Conservation (phyloP, 1,139 yeast genomes). For the Taphrina confusa region DNA sequence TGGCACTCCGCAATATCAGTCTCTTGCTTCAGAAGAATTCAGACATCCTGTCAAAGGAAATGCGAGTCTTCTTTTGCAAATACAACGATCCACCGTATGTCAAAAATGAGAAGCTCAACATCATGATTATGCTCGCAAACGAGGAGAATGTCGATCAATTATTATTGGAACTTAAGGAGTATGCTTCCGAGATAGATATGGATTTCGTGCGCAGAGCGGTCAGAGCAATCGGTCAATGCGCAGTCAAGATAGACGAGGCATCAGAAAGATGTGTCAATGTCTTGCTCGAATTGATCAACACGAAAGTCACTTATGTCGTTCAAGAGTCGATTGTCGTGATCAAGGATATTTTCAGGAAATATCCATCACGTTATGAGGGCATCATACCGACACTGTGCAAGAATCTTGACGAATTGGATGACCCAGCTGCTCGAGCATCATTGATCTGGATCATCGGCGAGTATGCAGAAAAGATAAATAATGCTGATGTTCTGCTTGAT, state of each 20-base stretch:
- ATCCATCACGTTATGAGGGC: slow-evolving; percentile 67
- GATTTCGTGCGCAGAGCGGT: slow-evolving; percentile 83
- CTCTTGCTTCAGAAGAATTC: slow-evolving; percentile 90
- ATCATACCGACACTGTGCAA: slow-evolving; percentile 70
- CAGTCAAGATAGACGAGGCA: slow-evolving; percentile 69
- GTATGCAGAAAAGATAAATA: slow-evolving; percentile 72
- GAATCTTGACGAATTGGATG: slow-evolving; percentile 60
- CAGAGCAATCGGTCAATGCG: slow-evolving; percentile 82
- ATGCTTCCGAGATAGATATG: slow-evolving; percentile 91
- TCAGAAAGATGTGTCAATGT: slow-evolving; percentile 72
- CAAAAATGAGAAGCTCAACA: slow-evolving; percentile 88
- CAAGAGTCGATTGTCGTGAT: slow-evolving; percentile 79
- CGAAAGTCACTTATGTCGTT: slow-evolving; percentile 72
- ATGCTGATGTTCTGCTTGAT: slow-evolving; percentile 51
- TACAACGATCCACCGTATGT: slow-evolving; percentile 93
- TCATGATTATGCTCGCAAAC: slow-evolving; percentile 80
- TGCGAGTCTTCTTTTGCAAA: slow-evolving; percentile 87
- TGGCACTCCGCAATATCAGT: slow-evolving; percentile 87
- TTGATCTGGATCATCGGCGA: slow-evolving; percentile 89
- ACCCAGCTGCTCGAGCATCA: slow-evolving; percentile 67
- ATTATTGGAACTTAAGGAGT: slow-evolving; percentile 81
- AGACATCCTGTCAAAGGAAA: slow-evolving; percentile 69
- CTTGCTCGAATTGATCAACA: slow-evolving; percentile 70
- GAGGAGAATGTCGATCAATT: slow-evolving; percentile 67
- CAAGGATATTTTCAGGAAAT: slow-evolving; percentile 74